Evolutionary conservation across 148 eudicot species (phyloP), one percentile per base, ranked within the genome.

Genomic region (Camellia japonica): DNA sequence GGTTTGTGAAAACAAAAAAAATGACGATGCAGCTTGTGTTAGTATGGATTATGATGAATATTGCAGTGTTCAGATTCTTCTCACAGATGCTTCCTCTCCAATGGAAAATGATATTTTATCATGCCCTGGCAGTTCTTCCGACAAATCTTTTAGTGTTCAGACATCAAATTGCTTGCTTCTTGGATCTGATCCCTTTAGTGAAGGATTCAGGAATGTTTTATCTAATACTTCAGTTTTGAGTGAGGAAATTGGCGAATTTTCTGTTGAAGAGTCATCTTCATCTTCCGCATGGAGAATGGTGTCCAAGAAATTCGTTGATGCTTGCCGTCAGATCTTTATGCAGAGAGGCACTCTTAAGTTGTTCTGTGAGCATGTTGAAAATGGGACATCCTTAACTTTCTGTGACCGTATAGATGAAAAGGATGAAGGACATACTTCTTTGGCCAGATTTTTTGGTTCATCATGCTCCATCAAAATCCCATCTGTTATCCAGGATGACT

Each of bases 241-340:
- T 42, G 91, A 89, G 67, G 85, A 81, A 73, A 81, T 92, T 76
- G 96, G 90, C 43, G 93, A 92, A 68, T 85, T 90, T 80, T 85
- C 85, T 75, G 87, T 88, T 38, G 88, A 89, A 77, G 93, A 86
- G 51, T 83, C 60, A 43, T 89, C 93, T 1, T 75, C 92, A 78
- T 85, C 91, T 52, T 60, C 64, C 44, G 91, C 90, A 9, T 92
- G 96, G 96, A 80, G 71, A 79, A 84, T 42, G 82, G 72, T 87
- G n/a, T 82, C 89, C 19, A 80, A 81, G 73, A 92, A 83, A 81
- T 71, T 92, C n/a, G 68, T 84, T 73, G 88, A 87, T 60, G 79
- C 83, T 42, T 92, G 90, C 82, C 79, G 83, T 51, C 85, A 86
- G 78, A 75, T 83, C 63, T 86, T 77, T 80, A 82, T 80, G 78